Conservation (phyloP, 108 stramenopile genomes). For the Cyclotella atomus region DNA sequence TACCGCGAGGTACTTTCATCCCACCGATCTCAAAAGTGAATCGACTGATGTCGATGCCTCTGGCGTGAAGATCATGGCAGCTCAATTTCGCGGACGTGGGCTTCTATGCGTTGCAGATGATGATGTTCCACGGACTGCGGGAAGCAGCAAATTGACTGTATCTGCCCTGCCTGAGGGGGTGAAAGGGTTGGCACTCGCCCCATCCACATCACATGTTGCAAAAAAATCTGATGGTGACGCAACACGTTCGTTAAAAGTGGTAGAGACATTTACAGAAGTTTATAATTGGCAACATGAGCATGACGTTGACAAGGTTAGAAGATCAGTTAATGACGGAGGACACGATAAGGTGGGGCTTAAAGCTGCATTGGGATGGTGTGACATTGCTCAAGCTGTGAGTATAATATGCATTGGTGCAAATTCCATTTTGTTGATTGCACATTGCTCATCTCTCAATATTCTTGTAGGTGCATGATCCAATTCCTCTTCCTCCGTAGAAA, state of each 20-base stretch:
- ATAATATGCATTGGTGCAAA: no score
- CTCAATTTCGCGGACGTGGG: conserved; percentile 53
- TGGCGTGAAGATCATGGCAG: conserved; percentile 21
- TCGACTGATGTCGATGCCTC: not conserved
- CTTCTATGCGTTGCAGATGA: conserved; percentile 34
- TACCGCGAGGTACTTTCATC: conserved; percentile 43
- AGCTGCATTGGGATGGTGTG: conserved; percentile 44
- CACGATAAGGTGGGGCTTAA: conserved; percentile 34
- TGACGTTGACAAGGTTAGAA: conserved; percentile 22
- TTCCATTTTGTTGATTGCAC: no score
- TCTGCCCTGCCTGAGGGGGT: conserved; percentile 25
- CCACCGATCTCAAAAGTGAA: conserved; percentile 12
- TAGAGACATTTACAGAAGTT: conserved; percentile 29
- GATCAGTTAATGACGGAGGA: not conserved
- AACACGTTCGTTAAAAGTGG: conserved; percentile 16
- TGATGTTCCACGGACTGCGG: not conserved
- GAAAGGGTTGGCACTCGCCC: conserved; percentile 22
- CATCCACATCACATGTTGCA: not conserved
- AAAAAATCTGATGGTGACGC: conserved; percentile 3
- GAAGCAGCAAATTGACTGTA: not conserved
- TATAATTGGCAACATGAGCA: conserved; percentile 50
- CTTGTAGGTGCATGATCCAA: conserved; percentile 14
- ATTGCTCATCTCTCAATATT: no score
- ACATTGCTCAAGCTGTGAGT: conserved; percentile 33
- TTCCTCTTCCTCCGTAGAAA: conserved; percentile 31